A percentile compares a stretch with the other conserved stretches of the same genome.
Conservation (phyloP, 2,329 filamentous ascomycete species). For the Stagonosporopsis vannaccii region DNA sequence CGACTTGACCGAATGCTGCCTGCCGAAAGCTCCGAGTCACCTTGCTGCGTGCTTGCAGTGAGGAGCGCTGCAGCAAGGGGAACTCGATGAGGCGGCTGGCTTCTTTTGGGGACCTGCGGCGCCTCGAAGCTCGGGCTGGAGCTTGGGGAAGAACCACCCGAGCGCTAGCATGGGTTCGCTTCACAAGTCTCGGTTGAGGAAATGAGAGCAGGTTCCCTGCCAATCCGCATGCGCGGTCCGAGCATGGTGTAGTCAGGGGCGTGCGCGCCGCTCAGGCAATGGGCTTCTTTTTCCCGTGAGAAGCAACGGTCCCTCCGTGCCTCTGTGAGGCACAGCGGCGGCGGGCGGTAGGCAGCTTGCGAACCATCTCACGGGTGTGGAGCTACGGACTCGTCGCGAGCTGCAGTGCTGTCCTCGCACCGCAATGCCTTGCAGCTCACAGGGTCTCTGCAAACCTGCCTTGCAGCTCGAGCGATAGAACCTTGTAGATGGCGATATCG, state of each 20-base stretch:
- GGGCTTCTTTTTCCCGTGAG: constrained; percentile 13
- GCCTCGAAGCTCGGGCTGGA: constrained; percentile 40
- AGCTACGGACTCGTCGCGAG: background rate
- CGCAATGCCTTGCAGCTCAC: background rate
- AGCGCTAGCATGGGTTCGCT: constrained; percentile 42
- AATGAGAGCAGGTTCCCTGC: constrained; percentile 44
- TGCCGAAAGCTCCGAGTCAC: constrained; percentile 44
- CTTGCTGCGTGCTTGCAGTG: constrained; percentile 48
- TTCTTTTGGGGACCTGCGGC: constrained; percentile 47
- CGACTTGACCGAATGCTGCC: constrained; percentile 28
- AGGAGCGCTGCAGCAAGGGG: constrained; percentile 48
- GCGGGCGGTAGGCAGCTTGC: constrained; percentile 8
- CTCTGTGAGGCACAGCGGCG: constrained; percentile 6
- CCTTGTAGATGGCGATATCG: constrained; percentile 10
- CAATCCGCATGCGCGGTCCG: constrained; percentile 32
- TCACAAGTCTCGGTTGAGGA: constrained; percentile 47
- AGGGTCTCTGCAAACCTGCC: background rate
- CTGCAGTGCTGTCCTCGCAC: background rate
- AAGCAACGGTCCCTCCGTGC: constrained; percentile 5
- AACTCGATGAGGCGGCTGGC: constrained; percentile 34
- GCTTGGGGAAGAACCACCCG: constrained; percentile 42
- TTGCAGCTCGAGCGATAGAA: constrained; percentile 5
- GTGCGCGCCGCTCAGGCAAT: constrained; percentile 25
- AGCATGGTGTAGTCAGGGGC: constrained; percentile 41
- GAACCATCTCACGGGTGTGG: background rate